phyloP scores from a whole-genome alignment of 768 basidiomycete species.

The Heimioporus sp. region DNA sequence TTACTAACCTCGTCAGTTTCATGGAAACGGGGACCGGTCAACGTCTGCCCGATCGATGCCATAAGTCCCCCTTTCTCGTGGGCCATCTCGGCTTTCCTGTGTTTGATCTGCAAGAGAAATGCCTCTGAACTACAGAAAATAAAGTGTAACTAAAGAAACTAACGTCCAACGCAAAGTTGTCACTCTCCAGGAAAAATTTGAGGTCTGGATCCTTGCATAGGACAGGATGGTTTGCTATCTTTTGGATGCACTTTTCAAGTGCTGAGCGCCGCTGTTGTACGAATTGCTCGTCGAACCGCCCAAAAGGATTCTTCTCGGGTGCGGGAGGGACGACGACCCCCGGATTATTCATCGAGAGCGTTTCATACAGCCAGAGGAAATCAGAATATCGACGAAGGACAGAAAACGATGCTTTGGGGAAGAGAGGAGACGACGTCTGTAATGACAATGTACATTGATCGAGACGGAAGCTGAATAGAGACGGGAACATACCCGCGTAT shows the following conservation, averaged over 20 bases:
- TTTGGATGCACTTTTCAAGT: constrained; percentile 88
- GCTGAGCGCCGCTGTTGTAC: constrained; percentile 82
- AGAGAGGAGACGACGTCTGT: constrained; percentile 84
- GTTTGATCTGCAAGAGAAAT: constrained; percentile 66
- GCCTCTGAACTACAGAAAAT: background rate
- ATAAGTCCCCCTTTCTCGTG: constrained; percentile 82
- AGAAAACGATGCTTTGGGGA: constrained; percentile 80
- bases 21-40: constrained; percentile 78
- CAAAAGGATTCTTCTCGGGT: constrained; percentile 93
- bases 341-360: constrained; percentile 85
- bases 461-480: background rate
- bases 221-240: constrained; percentile 91
- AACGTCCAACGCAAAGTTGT: constrained; percentile 88
- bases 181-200: constrained; percentile 89
- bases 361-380: constrained; percentile 95
- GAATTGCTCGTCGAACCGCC: constrained; percentile 90
- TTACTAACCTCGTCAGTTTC: constrained; percentile 79
- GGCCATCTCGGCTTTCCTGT: constrained; percentile 72
- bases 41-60: constrained; percentile 76
- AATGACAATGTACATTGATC: background rate
- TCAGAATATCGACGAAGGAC: constrained; percentile 97
- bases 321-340: constrained; percentile 96
- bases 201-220: constrained; percentile 86
- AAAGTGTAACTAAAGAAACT: constrained; percentile 29
- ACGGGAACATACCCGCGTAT: constrained; percentile 62